Conservation (phyloP, 768 basidiomycete species). For the Termitomyces sp. region DNA sequence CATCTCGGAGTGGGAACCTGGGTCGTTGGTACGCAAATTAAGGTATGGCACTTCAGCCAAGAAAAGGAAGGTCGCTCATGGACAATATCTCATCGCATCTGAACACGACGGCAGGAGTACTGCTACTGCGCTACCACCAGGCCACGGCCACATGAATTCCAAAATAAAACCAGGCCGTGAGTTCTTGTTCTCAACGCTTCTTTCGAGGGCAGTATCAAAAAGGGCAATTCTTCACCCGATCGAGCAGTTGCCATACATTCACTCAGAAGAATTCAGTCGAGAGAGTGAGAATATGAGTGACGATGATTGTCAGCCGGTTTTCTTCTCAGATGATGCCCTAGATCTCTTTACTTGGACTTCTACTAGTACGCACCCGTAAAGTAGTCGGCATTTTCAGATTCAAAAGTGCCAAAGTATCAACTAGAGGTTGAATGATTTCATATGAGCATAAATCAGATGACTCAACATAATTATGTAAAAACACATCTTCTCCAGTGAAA, state of each 20-base stretch:
- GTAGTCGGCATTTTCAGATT: background rate
- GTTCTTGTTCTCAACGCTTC: slow-evolving; percentile 2
- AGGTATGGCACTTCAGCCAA: background rate
- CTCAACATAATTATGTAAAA: background rate
- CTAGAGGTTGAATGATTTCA: too few species aligned
- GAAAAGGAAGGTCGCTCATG: slow-evolving; percentile 9
- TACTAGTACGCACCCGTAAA: background rate
- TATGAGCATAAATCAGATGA: too few species aligned
- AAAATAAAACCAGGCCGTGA: background rate
- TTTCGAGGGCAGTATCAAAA: background rate
- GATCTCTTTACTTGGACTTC: slow-evolving; percentile 37
- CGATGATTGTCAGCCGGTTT: background rate
- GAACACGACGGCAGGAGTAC: background rate
- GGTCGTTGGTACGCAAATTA: slow-evolving; percentile 33
- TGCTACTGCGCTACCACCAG: background rate
- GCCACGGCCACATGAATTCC: background rate
- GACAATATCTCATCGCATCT: background rate
- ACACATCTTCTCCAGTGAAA: background rate
- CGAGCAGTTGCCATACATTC: background rate
- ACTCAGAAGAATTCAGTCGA: background rate
- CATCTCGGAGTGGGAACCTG: slow-evolving; percentile 47
- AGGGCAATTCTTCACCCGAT: slow-evolving; percentile 3
- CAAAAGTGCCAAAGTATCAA: too few species aligned
- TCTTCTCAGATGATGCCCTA: slow-evolving; percentile 44
- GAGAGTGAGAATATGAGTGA: background rate